Evolutionary conservation across 129 eudicot species (phyloP), one percentile per base, ranked within the genome.

Genomic region (Helichrysum umbraculigerum): DNA sequence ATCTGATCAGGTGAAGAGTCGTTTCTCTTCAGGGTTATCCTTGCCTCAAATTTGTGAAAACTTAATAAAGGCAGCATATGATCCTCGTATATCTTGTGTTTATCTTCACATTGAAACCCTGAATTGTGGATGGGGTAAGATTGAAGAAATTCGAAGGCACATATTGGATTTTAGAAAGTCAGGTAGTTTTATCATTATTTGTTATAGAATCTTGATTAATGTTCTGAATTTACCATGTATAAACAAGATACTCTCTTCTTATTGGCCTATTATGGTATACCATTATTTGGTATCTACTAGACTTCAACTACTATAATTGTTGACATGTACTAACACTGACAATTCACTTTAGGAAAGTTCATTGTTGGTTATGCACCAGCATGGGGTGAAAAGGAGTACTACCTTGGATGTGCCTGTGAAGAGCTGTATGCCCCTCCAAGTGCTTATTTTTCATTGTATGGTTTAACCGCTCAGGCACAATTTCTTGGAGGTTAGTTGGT

Each of bases 11-110:
- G 76, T 86, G 79, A 88, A 90, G 88, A 85, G 87, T 83, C 88
- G 96, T 77, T 93, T 90, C 81, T 84, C 93, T 50, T 83, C 91
- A 57, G 96, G 90, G 47, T 72, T 94, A 59, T 94, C 98, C 16
- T 83, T 94, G 29, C 98, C 98, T 44, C 93, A 94, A 81, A 79
- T 94, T 8, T 94, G 98, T 81, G 97, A 94, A 74, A 95, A 95
- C 85, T 83, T 95, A 64, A 70, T 84, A 0, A 95, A 95, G 73
- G 99, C 99, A 14, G 94, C 99, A 21, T 87, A 95, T 85, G 99
- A 95, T 91, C 99, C 99, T 83, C 96, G 92, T 25, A 85, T 95
- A 51, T 63, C 91, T 75, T 97, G 99, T 56, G 81, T 95, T 14
- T 95, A 91, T 85, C 92, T 95, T 74, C 96, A 91, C 61, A 87